Percentiles rank a stretch among this genome's conserved stretches.
Conservation (phyloP, 73 alveolate species). For the Tetrahymena borealis region DNA sequence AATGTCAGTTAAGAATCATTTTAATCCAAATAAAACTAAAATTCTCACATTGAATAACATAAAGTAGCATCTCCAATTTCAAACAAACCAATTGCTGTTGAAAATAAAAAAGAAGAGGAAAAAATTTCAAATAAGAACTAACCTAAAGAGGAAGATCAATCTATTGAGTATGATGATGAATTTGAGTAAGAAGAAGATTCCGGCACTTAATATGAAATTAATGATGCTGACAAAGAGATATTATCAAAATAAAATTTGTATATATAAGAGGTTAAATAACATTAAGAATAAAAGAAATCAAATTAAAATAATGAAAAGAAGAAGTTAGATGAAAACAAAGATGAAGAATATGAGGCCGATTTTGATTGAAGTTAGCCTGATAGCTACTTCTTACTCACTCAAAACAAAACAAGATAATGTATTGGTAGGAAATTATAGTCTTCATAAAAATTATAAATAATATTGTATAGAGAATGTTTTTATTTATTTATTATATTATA, state of each 20-base stretch:
- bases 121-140: too few relatives aligned
- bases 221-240: not conserved
- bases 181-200: not conserved
- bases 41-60: not conserved
- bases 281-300: not conserved
- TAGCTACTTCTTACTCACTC: too few relatives aligned
- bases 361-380: not conserved
- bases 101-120: not conserved
- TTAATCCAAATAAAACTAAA: not conserved
- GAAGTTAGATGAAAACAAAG: not conserved
- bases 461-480: too few relatives aligned
- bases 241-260: not conserved
- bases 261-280: not conserved
- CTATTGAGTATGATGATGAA: not conserved
- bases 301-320: not conserved
- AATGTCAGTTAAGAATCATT: not conserved
- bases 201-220: not conserved
- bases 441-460: too few relatives aligned
- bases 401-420: too few relatives aligned
- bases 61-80: not conserved
- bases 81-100: not conserved
- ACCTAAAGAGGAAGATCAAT: too few relatives aligned
- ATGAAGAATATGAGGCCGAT: not conserved
- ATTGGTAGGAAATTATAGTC: too few relatives aligned
- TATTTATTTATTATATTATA: too few relatives aligned